phyloP scores from a whole-genome alignment of 2,329 filamentous ascomycete species.

The Claviceps pusilla region DNA sequence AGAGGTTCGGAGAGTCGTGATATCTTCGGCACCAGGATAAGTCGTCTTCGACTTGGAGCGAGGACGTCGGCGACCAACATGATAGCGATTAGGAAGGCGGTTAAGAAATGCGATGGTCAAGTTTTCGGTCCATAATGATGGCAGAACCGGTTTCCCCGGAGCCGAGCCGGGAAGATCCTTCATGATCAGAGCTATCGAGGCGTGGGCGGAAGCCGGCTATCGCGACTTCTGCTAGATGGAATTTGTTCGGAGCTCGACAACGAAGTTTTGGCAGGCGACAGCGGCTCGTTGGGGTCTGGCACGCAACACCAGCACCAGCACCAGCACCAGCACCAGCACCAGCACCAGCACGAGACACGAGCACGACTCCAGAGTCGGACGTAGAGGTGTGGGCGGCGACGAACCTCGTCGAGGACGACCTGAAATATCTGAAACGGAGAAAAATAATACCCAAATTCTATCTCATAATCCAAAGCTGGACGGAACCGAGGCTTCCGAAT shows the following conservation, averaged over 20 bases:
- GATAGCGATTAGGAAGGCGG: constrained; percentile 26
- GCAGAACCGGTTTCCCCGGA: constrained; percentile 26
- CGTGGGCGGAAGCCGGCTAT: constrained; percentile 3
- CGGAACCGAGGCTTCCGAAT: constrained; percentile 4
- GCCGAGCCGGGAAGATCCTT: constrained; percentile 23
- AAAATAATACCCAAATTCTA: constrained; percentile 20
- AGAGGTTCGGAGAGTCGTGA: constrained; percentile 66
- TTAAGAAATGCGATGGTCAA: constrained; percentile 28
- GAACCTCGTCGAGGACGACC: constrained; percentile 8
- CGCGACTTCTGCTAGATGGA: constrained; percentile 1
- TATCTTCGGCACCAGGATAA: constrained; percentile 34
- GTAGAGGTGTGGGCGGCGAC: background rate
- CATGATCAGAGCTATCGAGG: constrained; percentile 16
- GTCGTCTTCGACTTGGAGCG: constrained; percentile 24
- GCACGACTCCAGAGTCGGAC: background rate
- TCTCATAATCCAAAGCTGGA: constrained; percentile 19
- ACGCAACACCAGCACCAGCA: background rate
- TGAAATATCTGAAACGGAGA: constrained; percentile 8
- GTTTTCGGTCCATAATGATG: constrained; percentile 25
- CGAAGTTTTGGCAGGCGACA: background rate
- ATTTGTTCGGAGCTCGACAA: constrained; percentile 4
- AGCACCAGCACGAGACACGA: background rate
- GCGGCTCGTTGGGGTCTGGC: background rate
- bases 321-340: too few species aligned
- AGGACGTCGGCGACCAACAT: constrained; percentile 22